Percentiles rank a stretch among this genome's conserved stretches.
Evolutionary conservation across 495 filamentous ascomycete species (phyloP).

Genomic region (Penicillium tannophilum): DNA sequence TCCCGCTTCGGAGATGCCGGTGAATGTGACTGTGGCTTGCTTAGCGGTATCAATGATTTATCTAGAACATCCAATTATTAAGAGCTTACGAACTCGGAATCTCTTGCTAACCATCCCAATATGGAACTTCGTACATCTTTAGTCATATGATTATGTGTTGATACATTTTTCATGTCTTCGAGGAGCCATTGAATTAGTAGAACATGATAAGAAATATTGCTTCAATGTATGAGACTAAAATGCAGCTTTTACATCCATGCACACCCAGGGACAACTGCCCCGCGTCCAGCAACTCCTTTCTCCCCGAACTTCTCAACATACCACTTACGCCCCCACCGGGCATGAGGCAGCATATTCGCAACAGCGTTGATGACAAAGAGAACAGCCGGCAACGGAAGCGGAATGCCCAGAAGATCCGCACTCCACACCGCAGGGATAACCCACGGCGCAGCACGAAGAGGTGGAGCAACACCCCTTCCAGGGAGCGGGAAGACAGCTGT

Average conservation of each 20-base stretch:
- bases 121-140: no score
- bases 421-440: constrained; percentile 56
- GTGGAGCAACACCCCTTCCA: constrained; percentile 15
- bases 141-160: no score
- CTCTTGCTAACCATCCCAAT: no score
- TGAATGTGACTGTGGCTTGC: not conserved
- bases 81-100: not conserved
- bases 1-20: not conserved
- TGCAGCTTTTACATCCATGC: constrained; percentile 32
- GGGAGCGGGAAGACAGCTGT: constrained; percentile 27
- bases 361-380: constrained; percentile 86
- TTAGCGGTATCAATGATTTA: not conserved
- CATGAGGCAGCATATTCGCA: constrained; percentile 85
- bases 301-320: constrained; percentile 86
- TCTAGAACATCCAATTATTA: not conserved
- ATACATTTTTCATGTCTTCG: no score
- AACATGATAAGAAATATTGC: not conserved
- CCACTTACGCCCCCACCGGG: constrained; percentile 81
- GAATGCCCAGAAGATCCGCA: constrained; percentile 29
- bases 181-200: not conserved
- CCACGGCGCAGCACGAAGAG: constrained; percentile 48
- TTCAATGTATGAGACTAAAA: not conserved
- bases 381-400: constrained; percentile 64
- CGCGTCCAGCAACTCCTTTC: constrained; percentile 70
- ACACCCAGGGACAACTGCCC: constrained; percentile 81